Evolutionary conservation across 2,329 filamentous ascomycete genomes (phyloP).

Genomic region (Pseudogymnoascus sp.): DNA sequence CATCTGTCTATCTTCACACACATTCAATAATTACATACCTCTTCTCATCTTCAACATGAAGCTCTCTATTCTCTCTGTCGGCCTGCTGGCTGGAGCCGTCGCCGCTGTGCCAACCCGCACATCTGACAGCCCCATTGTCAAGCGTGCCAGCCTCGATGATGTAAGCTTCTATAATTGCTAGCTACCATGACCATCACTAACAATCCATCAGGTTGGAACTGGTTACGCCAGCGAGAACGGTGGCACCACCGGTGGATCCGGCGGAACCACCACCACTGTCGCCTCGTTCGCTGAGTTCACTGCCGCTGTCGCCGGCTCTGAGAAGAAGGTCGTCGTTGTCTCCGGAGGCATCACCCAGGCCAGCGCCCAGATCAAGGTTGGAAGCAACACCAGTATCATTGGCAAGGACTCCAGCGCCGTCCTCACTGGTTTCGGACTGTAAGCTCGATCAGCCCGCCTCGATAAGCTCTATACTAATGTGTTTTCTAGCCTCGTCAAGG

Average conservation of each 20-base stretch:
- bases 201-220: slow-evolving; percentile 17
- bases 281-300: slow-evolving; percentile 42
- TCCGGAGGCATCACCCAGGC: slow-evolving; percentile 36
- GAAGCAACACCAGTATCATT: slow-evolving; percentile 44
- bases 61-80: slow-evolving; percentile 38
- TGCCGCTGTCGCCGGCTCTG: slow-evolving; percentile 40
- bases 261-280: slow-evolving; percentile 48
- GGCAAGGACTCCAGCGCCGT: slow-evolving; percentile 31
- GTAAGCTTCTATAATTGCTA: background rate
- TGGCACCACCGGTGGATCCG: slow-evolving; percentile 46
- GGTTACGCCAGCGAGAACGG: slow-evolving; percentile 42
- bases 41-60: slow-evolving; percentile 37
- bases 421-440: slow-evolving; percentile 23
- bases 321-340: slow-evolving; percentile 39
- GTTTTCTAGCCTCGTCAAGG: slow-evolving; percentile 43
- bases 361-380: slow-evolving; percentile 36
- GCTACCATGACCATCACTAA: background rate
- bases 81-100: slow-evolving; percentile 38
- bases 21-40: background rate
- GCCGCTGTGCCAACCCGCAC: slow-evolving; percentile 44
- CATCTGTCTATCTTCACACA: background rate
- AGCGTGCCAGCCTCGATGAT: slow-evolving; percentile 36
- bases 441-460: slow-evolving; percentile 14
- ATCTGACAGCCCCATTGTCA: slow-evolving; percentile 34
- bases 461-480: slow-evolving; percentile 32